Evolutionary conservation across 2,329 filamentous ascomycete species (phyloP).

Genomic region (Tolypocladium guangdongense): DNA sequence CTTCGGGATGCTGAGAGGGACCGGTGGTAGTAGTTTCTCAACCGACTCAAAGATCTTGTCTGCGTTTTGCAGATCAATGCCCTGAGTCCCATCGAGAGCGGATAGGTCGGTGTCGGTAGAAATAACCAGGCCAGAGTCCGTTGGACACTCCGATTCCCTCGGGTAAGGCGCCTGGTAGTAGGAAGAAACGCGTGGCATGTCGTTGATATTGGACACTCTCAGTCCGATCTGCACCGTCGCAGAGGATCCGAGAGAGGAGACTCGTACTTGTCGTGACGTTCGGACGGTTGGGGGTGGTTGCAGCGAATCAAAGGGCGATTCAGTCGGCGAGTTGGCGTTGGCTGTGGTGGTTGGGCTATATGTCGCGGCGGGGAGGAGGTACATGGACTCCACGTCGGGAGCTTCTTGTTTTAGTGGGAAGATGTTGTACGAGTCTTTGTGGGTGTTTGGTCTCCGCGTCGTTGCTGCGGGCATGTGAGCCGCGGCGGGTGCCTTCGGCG

Average conservation of each 20-base stretch:
- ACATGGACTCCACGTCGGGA: conserved; percentile 15
- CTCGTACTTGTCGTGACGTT: conserved; percentile 35
- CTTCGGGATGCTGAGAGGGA: conserved; percentile 13
- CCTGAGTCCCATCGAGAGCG: neutral
- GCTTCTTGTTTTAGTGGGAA: conserved; percentile 8
- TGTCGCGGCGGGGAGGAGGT: conserved; percentile 25
- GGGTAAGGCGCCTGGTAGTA: conserved; percentile 1
- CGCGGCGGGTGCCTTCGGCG: neutral
- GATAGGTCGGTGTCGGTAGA: neutral
- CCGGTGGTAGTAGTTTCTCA: conserved; percentile 19
- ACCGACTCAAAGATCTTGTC: neutral
- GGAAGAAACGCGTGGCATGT: conserved; percentile 27
- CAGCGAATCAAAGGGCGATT: conserved; percentile 7
- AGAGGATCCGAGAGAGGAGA: conserved; percentile 52
- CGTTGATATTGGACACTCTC: conserved; percentile 49
- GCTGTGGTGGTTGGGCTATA: conserved; percentile 3
- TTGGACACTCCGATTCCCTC: neutral
- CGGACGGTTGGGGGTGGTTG: conserved; percentile 34
- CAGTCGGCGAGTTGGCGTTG: neutral
- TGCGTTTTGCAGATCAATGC: neutral
- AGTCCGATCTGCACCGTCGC: conserved; percentile 64
- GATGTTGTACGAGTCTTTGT: conserved; percentile 1
- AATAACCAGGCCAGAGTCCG: neutral
- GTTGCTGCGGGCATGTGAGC: neutral
- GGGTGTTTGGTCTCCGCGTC: neutral